A percentile compares a stretch with the other conserved stretches of the same genome.
Evolutionary conservation across 2,329 filamentous ascomycete genomes (phyloP).

Genomic region (Pseudomassariella vexata): DNA sequence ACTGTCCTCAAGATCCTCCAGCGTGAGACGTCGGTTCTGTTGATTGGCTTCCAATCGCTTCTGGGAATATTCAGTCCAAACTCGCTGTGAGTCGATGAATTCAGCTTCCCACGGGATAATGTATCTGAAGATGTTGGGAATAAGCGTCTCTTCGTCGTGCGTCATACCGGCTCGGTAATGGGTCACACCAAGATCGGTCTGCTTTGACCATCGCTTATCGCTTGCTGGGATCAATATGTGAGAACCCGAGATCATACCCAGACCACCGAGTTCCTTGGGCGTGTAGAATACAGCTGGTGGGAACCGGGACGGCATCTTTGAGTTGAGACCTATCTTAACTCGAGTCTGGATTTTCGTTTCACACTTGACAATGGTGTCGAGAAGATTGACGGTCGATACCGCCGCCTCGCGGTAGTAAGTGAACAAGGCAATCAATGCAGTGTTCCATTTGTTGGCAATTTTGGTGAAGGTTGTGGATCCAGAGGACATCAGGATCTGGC

Average conservation of each 20-base stretch:
- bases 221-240: slow-evolving; percentile 96
- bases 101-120: slow-evolving; percentile 99
- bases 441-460: slow-evolving; percentile 99
- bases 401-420: slow-evolving; percentile 98
- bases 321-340: slow-evolving; percentile 97
- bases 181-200: slow-evolving; percentile 94
- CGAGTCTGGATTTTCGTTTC: slow-evolving; percentile 99
- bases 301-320: slow-evolving; percentile 98
- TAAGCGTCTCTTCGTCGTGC: slow-evolving; percentile 94
- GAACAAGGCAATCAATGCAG: slow-evolving; percentile 90
- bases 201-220: slow-evolving; percentile 97
- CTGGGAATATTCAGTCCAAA: slow-evolving; percentile 99
- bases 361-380: slow-evolving; percentile 98
- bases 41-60: slow-evolving; percentile 96
- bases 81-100: slow-evolving; percentile 97
- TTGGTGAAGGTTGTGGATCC: slow-evolving; percentile 99
- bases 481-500: slow-evolving; percentile 98
- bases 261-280: slow-evolving; percentile 91
- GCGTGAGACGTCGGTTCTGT: slow-evolving; percentile 87
- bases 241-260: slow-evolving; percentile 98
- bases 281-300: slow-evolving; percentile 98
- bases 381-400: slow-evolving; percentile 85
- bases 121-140: slow-evolving; percentile 98
- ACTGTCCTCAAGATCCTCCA: slow-evolving; percentile 95
- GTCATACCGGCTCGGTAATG: slow-evolving; percentile 98